phyloP scores from a whole-genome alignment of 306 rosid species.

The Trichosanthes cucumerina region DNA sequence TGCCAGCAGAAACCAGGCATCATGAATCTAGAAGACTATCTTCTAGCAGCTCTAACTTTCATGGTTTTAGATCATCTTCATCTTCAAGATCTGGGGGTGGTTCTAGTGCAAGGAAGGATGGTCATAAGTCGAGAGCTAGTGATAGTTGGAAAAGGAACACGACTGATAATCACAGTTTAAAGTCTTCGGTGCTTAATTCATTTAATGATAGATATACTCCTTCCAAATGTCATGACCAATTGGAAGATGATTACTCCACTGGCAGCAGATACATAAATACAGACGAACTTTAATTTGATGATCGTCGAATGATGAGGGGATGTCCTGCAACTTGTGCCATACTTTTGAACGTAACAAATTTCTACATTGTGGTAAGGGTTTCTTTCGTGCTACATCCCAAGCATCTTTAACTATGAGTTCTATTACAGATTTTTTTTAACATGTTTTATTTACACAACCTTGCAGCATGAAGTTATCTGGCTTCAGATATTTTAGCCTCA shows the following conservation, averaged over 20 bases:
- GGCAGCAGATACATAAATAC: constrained; percentile 16
- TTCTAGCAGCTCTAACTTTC: constrained; percentile 21
- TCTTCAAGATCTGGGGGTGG: constrained; percentile 1
- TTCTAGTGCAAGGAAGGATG: constrained; percentile 22
- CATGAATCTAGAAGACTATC: constrained; percentile 11
- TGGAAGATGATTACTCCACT: constrained; percentile 31
- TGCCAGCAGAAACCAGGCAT: constrained; percentile 14
- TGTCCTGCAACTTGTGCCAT: background rate
- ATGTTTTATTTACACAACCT: constrained; percentile 36
- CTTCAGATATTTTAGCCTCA: constrained; percentile 43
- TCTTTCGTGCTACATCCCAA: constrained; percentile 15
- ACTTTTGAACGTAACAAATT: constrained; percentile 7
- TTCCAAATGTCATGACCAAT: constrained; percentile 28
- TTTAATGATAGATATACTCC: constrained; percentile 71
- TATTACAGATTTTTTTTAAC: constrained; percentile 27
- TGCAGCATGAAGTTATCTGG: constrained; percentile 66
- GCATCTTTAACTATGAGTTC: constrained; percentile 18
- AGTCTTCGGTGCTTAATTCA: constrained; percentile 19
- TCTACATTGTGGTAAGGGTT: constrained; percentile 30
- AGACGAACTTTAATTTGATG: constrained; percentile 15
- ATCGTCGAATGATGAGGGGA: constrained; percentile 3
- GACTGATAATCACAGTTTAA: constrained; percentile 25
- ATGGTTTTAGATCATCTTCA: constrained; percentile 22
- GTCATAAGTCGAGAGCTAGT: constrained; percentile 24
- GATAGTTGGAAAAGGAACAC: constrained; percentile 27